Conservation (phyloP, 176 grass and related monocot genomes). For the Cenchrus americanus region DNA sequence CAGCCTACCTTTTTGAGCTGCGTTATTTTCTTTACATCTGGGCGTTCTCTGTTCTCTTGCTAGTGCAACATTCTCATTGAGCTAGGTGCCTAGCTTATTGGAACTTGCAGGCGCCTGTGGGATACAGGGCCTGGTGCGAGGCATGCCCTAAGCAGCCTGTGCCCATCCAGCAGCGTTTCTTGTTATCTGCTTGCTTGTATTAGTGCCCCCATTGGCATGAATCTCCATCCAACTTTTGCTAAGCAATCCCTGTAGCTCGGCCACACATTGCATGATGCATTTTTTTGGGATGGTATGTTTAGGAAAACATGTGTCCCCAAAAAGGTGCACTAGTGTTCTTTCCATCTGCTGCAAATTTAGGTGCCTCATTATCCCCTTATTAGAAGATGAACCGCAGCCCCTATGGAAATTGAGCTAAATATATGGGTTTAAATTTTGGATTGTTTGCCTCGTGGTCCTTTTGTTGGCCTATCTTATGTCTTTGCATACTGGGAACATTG, state of each 20-base stretch:
- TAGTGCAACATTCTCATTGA: constrained; percentile 44
- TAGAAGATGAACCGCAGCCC: background rate
- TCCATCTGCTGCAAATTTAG: background rate
- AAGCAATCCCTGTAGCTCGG: background rate
- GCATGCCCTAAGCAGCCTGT: background rate
- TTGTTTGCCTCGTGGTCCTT: too few relatives aligned
- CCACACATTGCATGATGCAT: background rate
- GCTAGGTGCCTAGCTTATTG: background rate
- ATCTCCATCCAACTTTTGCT: background rate
- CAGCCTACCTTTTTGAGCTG: constrained; percentile 55
- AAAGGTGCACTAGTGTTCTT: background rate
- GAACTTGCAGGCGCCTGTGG: constrained; percentile 28
- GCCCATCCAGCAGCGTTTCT: background rate
- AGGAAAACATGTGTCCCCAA: background rate
- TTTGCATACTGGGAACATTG: background rate
- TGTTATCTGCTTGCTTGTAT: constrained; percentile 23
- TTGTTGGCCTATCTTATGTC: background rate
- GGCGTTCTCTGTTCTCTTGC: background rate
- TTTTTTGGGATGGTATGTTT: constrained; percentile 12
- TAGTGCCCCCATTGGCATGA: background rate
- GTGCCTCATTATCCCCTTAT: background rate
- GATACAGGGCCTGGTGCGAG: constrained; percentile 35
- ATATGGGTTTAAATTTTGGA: background rate
- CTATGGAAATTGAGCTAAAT: background rate
- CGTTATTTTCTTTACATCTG: constrained; percentile 51